A percentile compares a stretch with the other conserved stretches of the same genome.
These are phyloP conservation scores for Sicyos edulis DNA, from an alignment of 306 rosid species.

Conservation along the genomic window DNA sequence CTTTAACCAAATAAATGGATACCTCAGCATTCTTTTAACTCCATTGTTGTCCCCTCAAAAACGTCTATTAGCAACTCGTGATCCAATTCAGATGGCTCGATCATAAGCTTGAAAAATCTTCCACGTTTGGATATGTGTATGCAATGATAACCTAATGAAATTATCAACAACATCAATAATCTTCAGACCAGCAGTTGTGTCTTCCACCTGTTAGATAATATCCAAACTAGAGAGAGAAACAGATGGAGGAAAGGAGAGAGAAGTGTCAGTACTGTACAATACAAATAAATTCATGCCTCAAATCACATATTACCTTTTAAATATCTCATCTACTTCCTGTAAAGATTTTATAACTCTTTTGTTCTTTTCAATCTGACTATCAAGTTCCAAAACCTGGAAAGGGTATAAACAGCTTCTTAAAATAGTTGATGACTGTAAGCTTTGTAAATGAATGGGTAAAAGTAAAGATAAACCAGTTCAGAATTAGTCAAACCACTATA, in stretches of 20 bases:
- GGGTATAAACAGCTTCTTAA: background rate
- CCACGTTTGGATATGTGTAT: slow-evolving; percentile 51
- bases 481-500: background rate
- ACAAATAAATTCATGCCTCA: background rate
- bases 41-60: slow-evolving; percentile 52
- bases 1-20: slow-evolving; percentile 22
- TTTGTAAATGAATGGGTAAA: background rate
- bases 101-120: slow-evolving; percentile 31
- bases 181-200: slow-evolving; percentile 57
- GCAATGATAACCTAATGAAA: slow-evolving; percentile 65
- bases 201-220: slow-evolving; percentile 53
- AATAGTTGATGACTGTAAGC: slow-evolving; percentile 1
- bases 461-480: background rate
- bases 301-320: slow-evolving; percentile 41
- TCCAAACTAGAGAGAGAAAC: slow-evolving; percentile 48
- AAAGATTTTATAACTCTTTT: slow-evolving; percentile 46
- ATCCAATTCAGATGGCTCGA: slow-evolving; percentile 35
- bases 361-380: slow-evolving; percentile 56
- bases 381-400: slow-evolving; percentile 70
- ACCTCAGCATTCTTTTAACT: slow-evolving; percentile 73
- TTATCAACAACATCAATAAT: slow-evolving; percentile 55
- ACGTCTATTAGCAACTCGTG: slow-evolving; percentile 72
- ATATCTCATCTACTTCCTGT: slow-evolving; percentile 47
- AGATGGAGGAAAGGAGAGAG: slow-evolving; percentile 17
- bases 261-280: slow-evolving; percentile 14